These are phyloP conservation scores for Amaranthus tricolor DNA, from an alignment of 179 eudicot genomes.

Conservation along the genomic window DNA sequence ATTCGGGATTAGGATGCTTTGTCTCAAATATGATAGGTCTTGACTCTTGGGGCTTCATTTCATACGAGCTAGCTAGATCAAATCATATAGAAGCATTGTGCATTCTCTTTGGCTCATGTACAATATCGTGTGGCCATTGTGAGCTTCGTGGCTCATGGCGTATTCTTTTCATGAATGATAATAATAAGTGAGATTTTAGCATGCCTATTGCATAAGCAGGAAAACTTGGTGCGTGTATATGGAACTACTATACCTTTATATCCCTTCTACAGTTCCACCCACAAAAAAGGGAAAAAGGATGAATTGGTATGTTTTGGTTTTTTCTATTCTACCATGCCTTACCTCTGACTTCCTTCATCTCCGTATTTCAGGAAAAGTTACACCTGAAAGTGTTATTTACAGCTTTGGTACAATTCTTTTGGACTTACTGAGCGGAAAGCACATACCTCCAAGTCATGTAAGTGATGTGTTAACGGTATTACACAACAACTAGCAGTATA, in stretches of 20 bases:
- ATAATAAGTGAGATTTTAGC: not conserved
- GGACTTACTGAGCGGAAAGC: slow-evolving; percentile 93
- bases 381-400: slow-evolving; percentile 87
- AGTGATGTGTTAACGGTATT: slow-evolving; percentile 29
- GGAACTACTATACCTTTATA: not conserved
- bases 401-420: slow-evolving; percentile 91
- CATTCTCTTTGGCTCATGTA: slow-evolving; percentile 2
- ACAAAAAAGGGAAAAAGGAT: not conserved
- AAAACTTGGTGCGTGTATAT: not conserved
- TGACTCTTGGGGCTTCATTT: not conserved
- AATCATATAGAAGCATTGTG: not conserved
- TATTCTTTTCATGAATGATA: not conserved
- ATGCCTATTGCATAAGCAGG: not conserved
- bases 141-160: not conserved
- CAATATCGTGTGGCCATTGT: not conserved
- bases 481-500: not conserved
- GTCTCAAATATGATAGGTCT: not conserved
- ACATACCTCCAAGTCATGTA: slow-evolving; percentile 98
- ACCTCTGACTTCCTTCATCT: slow-evolving; percentile 15
- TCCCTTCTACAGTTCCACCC: not conserved
- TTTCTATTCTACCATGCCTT: not conserved
- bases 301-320: not conserved
- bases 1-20: not conserved
- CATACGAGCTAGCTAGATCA: not conserved
- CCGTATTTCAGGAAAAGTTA: slow-evolving; percentile 69